These are phyloP conservation scores for Entomortierella lignicola DNA, from an alignment of 192 early-diverging fungal species.

Conservation along the genomic window DNA sequence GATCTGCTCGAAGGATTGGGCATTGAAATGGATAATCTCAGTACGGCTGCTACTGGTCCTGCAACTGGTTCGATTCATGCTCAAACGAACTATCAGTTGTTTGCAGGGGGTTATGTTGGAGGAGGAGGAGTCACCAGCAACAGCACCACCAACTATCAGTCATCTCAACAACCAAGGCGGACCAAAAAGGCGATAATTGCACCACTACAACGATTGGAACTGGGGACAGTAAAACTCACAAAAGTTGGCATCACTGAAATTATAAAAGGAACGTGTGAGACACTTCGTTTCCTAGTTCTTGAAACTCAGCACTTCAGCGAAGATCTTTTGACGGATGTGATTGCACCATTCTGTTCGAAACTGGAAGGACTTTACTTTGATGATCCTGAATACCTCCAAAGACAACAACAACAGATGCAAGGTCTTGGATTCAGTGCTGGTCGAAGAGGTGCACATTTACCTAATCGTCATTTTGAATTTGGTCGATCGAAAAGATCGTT, in stretches of 20 bases:
- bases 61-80: too few species aligned
- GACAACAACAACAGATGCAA: conserved; percentile 37
- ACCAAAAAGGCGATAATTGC: conserved; percentile 26
- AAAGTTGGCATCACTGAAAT: conserved; percentile 24
- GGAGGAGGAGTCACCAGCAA: background rate
- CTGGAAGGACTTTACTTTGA: conserved; percentile 49
- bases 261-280: conserved; percentile 31
- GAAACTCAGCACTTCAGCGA: conserved; percentile 49
- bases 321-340: conserved; percentile 23
- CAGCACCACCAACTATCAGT: background rate
- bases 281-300: conserved; percentile 38
- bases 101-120: background rate
- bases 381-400: conserved; percentile 30
- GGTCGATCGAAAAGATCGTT: conserved; percentile 26
- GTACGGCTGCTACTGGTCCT: background rate
- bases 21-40: conserved; percentile 2
- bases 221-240: conserved; percentile 31
- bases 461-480: conserved; percentile 30
- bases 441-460: conserved; percentile 13
- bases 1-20: conserved; percentile 47
- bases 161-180: background rate
- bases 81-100: background rate
- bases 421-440: conserved; percentile 38
- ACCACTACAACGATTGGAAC: conserved; percentile 41
- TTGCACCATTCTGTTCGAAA: conserved; percentile 20